phyloP scores from a whole-genome alignment of 139 green algal species.

The Ettlia oleoabundans region DNA sequence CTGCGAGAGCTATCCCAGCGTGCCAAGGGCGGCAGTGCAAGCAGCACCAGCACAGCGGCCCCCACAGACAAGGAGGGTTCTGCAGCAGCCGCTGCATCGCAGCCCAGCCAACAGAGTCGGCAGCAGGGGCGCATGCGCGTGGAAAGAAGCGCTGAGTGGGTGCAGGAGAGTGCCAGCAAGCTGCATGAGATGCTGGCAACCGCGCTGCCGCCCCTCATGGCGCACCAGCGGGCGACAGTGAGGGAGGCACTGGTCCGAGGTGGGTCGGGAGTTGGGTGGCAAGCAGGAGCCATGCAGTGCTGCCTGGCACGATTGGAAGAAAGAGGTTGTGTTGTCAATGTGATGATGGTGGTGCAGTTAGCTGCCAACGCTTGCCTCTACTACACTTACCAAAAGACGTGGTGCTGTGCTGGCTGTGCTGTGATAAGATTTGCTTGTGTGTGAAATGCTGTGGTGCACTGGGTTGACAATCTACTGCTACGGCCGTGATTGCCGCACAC shows the following conservation, averaged over 20 bases:
- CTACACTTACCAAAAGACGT: too few species aligned
- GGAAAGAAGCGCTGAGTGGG: constrained; percentile 52
- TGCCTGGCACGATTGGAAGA: too few species aligned
- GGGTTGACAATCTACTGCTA: too few species aligned
- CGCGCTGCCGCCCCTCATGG: constrained; percentile 62
- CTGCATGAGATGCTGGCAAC: constrained; percentile 55
- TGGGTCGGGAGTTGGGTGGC: not conserved
- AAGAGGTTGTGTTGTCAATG: too few species aligned
- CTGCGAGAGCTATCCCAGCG: constrained; percentile 12
- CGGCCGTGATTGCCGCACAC: too few species aligned
- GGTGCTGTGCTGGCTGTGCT: too few species aligned
- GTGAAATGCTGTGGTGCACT: too few species aligned
- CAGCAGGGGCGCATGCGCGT: constrained; percentile 38
- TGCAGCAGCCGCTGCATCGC: not conserved
- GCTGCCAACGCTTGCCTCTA: too few species aligned
- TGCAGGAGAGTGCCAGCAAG: constrained; percentile 37
- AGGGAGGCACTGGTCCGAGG: constrained; percentile 49
- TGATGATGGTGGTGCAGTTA: too few species aligned
- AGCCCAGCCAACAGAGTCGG: not conserved
- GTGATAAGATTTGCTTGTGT: too few species aligned
- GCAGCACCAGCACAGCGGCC: not conserved
- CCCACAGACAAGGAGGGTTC: not conserved
- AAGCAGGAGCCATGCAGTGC: not conserved
- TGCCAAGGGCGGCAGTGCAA: not conserved
- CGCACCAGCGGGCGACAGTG: constrained; percentile 59